Percentiles rank a stretch among this genome's conserved stretches.
Conservation (phyloP, 1,284 basidiomycete species). For the Heterobasidion parviporum region DNA sequence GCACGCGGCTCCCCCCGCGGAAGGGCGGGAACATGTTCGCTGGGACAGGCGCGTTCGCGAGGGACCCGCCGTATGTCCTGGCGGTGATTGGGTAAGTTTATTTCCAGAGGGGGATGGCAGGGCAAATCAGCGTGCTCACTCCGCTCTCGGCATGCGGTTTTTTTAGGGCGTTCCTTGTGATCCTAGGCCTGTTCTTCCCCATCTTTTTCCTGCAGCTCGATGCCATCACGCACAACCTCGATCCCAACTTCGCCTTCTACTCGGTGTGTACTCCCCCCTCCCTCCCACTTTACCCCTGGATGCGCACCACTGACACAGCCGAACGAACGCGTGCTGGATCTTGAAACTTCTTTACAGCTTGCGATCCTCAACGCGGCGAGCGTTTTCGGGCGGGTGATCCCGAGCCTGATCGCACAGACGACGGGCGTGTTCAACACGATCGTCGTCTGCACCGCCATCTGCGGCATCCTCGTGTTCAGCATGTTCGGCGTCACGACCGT, state of each 20-base stretch:
- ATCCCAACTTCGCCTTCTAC: slow-evolving; percentile 4
- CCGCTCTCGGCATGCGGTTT: not conserved
- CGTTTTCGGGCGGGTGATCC: slow-evolving; percentile 11
- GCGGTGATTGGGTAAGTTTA: not conserved
- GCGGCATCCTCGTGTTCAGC: slow-evolving; percentile 12
- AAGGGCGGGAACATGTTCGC: not conserved
- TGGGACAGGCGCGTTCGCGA: not conserved
- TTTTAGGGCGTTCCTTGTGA: not conserved
- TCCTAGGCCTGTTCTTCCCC: not conserved
- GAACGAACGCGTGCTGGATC: not conserved
- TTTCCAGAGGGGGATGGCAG: not conserved
- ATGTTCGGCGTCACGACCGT: slow-evolving; percentile 12
- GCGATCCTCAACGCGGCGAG: slow-evolving; percentile 10
- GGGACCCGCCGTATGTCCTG: not conserved
- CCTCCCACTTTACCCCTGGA: not conserved
- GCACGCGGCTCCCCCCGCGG: not conserved
- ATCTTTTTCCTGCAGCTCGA: slow-evolving; percentile 15
- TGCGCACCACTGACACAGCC: not conserved
- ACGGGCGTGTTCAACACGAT: slow-evolving; percentile 8
- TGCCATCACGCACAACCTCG: slow-evolving; percentile 2
- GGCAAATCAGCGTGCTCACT: not conserved
- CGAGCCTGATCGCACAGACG: slow-evolving; percentile 9
- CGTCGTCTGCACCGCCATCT: not conserved
- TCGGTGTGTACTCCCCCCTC: not conserved
- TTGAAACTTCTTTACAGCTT: slow-evolving; percentile 9